Base-by-base conservation (phyloP, 2,329 filamentous ascomycete genomes). In the Phaeosphaeriaceae sp. region DNA sequence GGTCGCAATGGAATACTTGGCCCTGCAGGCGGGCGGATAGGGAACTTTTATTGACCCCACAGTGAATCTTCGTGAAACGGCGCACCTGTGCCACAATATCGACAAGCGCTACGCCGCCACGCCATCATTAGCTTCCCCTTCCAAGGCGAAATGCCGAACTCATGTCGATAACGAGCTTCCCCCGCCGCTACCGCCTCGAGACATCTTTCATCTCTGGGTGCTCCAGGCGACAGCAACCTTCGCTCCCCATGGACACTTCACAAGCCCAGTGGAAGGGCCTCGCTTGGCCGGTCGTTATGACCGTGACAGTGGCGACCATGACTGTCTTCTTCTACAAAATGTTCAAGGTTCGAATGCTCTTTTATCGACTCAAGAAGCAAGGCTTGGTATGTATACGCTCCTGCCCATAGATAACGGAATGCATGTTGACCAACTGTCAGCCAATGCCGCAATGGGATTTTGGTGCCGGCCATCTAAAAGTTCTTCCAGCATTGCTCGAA, bases 361-460 rank as follows among this genome's bases (percentile, higher is more conserved):
- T 52, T 36, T 32, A 48, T 40, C 44, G 30, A 35, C 37, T 54
- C 32, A 50, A 48, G 32, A 51, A 50, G 18, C 48, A 54, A 40
- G 43, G 46, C n/a, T 13, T 56, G 17, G 51, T 52, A 54, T 9
- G 44, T 21, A 20, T 3, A 9, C 21, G 8, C 21, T 23, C 8
- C 7, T 2, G 6, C 11, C 12, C 20, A 28, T 21, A n/a, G 28
- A 30, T n/a, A 30, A 30, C n/a, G n/a, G 28, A 28, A 21, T 6
- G n/a, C 26, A 26, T 42, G 6, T 6, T 21, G 12, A 18, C 7
- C 6, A 36, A 7, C 9, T 7, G 9, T 13, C 29, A 56, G 56
- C 58, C 55, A 4, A 50, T 61, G 39, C 58, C 55, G 1, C 12
- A 28, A 39, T 61, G 58, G 58, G 32, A 50, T 26, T 47, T 47